Base-by-base conservation (phyloP, 176 grass and related monocot species). In the Aegilops sharonensis region DNA sequence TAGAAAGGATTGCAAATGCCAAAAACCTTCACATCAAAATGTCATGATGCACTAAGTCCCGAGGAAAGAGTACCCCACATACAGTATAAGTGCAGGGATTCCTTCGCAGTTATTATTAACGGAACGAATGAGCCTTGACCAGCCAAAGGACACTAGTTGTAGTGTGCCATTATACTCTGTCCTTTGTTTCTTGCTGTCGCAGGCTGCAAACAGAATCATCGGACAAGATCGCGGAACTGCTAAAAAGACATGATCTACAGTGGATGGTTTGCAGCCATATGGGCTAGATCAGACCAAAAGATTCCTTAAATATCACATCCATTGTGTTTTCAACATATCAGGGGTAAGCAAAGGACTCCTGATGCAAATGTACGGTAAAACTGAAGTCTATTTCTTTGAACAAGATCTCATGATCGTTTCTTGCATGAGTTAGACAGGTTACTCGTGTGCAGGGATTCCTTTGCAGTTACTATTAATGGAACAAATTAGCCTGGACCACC, bases 271-370 rank as follows among this genome's bases (percentile, higher is more conserved):
- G 43, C 56, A 18, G 24, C 23, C 32, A 80, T 74, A 57, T 20
- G 32, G 10, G 62, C 37, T 68, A 89, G n/a, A 73, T 39, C 18
- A 30, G 75, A 79, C 6, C 65, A 85, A 45, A 72, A 61, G 65
- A 83, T 87, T 83, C 73, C 73, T 86, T 78, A 72, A 83, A 79
- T 83, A 78, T 59, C 57, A 74, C 4, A 79, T 87, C 42, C 9
- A n/a, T 43, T 27, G 69, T 83, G 13, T 74, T 78, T 11, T 65
- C 80, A 64, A 78, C 1, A 57, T 34, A 78, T 59, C 52, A 73
- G 18, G 42, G 21, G 60, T 64, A 35, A 72, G 83, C 42, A 54
- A 14, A 85, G 29, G 60, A 66, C 57, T 77, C 31, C 4, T 21
- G 17, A 83, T 86, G 64, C 8, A 23, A 56, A 62, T 3, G 4